Conservation (phyloP, 1,284 basidiomycete species). For the Malassezia brasiliensis region DNA sequence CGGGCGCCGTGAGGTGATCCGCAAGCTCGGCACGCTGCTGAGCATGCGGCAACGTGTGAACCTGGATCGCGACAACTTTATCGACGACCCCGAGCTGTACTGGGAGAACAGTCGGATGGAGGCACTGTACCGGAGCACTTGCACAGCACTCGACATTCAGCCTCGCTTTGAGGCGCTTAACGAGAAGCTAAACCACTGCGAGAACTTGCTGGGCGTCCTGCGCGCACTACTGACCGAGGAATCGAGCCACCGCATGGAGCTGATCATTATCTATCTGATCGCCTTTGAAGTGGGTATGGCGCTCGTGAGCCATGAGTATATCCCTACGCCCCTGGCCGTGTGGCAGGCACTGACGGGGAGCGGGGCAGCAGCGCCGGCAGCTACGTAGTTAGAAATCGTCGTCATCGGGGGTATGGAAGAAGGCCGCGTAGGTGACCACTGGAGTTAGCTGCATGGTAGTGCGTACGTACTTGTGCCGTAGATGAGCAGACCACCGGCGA, state of each 20-base stretch:
- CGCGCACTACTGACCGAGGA: constrained; percentile 43
- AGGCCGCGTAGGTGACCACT: constrained; percentile 21
- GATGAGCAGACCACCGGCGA: constrained; percentile 82
- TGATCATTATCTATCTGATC: constrained; percentile 40
- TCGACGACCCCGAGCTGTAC: constrained; percentile 45
- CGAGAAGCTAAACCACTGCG: constrained; percentile 44
- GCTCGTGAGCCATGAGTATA: constrained; percentile 32
- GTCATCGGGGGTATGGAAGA: constrained; percentile 47
- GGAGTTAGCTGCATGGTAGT: background rate
- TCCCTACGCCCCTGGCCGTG: constrained; percentile 21
- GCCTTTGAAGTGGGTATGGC: constrained; percentile 37
- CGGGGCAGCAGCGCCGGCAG: background rate
- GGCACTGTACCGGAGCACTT: constrained; percentile 41
- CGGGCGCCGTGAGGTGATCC: constrained; percentile 35
- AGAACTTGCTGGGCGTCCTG: constrained; percentile 38
- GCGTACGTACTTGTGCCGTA: constrained; percentile 77
- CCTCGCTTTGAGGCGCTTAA: constrained; percentile 39
- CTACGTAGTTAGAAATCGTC: constrained; percentile 27
- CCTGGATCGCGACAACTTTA: constrained; percentile 39
- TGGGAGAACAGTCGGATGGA: constrained; percentile 44
- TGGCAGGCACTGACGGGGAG: constrained; percentile 2
- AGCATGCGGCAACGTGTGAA: constrained; percentile 36
- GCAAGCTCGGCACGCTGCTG: constrained; percentile 41
- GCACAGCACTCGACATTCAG: constrained; percentile 35
- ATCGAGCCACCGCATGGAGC: constrained; percentile 42